Conservation (phyloP, 2,329 filamentous ascomycete species). For the Talaromyces rugulosus region DNA sequence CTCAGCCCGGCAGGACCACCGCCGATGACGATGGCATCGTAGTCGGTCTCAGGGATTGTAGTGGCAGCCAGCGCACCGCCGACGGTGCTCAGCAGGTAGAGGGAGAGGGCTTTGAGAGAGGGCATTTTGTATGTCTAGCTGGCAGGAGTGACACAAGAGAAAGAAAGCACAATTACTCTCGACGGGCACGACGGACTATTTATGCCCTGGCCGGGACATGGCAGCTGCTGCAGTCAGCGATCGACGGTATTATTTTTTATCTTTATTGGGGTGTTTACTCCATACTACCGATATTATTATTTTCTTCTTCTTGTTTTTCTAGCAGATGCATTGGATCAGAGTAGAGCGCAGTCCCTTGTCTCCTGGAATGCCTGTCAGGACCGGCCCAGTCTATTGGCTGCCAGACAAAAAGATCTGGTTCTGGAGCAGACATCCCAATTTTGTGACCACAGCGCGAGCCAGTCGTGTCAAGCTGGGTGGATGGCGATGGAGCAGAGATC, state of each 20-base stretch:
- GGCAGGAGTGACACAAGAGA: background rate
- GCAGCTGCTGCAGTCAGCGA: background rate
- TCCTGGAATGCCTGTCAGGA: background rate
- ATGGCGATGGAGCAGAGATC: background rate
- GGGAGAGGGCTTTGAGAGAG: background rate
- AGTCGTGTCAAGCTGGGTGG: background rate
- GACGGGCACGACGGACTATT: background rate
- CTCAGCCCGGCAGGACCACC: conserved; percentile 56
- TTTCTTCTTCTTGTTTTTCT: background rate
- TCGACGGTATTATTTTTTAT: background rate
- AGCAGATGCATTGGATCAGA: background rate
- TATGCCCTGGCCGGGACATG: background rate
- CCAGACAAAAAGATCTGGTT: background rate
- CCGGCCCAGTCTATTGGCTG: background rate
- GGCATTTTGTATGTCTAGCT: background rate
- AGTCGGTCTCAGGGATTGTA: conserved; percentile 27
- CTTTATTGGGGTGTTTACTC: too few relatives aligned
- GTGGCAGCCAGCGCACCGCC: background rate
- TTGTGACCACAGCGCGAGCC: background rate
- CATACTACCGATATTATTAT: background rate
- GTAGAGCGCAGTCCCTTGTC: background rate
- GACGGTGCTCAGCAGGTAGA: background rate
- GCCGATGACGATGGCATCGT: conserved; percentile 56
- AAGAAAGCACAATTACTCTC: background rate
- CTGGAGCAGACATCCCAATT: background rate